Percentiles rank a stretch among this genome's conserved stretches.
Conservation (phyloP, 306 rosid species). For the Aeschynomene evenia region DNA sequence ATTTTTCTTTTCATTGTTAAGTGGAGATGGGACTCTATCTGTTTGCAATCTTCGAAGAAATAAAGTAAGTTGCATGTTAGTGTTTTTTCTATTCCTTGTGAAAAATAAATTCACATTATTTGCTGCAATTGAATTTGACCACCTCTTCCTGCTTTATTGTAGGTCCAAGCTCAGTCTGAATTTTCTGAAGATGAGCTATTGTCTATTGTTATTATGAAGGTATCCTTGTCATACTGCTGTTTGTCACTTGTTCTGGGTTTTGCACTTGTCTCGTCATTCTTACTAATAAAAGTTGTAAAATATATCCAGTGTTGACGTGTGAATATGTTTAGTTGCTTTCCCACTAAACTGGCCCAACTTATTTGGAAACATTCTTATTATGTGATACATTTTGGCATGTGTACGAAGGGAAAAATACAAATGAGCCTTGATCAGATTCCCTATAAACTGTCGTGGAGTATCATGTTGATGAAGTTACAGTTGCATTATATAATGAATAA, state of each 20-base stretch:
- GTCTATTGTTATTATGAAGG: slow-evolving; percentile 93
- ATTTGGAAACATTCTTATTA: not conserved
- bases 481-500: not conserved
- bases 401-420: not conserved
- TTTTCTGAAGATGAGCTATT: slow-evolving; percentile 89
- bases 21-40: slow-evolving; percentile 95
- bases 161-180: slow-evolving; percentile 87
- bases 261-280: not conserved
- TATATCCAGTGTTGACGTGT: not conserved
- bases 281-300: not conserved
- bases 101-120: not conserved
- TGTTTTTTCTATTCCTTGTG: slow-evolving; percentile 8
- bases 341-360: not conserved
- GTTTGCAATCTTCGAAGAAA: slow-evolving; percentile 86
- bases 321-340: not conserved
- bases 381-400: not conserved
- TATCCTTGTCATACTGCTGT: slow-evolving; percentile 15
- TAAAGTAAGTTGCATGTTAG: slow-evolving; percentile 57
- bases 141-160: slow-evolving; percentile 31
- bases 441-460: not conserved
- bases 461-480: not conserved
- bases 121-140: slow-evolving; percentile 3
- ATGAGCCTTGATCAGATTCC: not conserved
- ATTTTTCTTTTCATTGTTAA: slow-evolving; percentile 35
- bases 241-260: not conserved